phyloP scores from a whole-genome alignment of 371 early-diverging fungal species.

The Parasitella parasitica region DNA sequence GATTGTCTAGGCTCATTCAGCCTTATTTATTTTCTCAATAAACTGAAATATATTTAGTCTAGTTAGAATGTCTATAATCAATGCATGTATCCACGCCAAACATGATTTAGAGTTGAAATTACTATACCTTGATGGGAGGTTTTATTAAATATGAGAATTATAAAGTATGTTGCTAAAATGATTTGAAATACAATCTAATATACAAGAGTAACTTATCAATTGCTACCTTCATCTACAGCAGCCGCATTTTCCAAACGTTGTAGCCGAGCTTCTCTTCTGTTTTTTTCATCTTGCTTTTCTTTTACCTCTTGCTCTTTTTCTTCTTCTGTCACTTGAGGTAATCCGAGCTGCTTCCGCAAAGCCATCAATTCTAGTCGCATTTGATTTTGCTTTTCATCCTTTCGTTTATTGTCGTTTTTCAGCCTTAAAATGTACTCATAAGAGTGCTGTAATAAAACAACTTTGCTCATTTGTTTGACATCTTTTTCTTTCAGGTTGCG shows the following conservation, averaged over 20 bases:
- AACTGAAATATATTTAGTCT: too few relatives aligned
- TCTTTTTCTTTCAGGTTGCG: constrained; percentile 38
- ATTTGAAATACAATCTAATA: too few relatives aligned
- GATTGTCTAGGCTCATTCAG: too few relatives aligned
- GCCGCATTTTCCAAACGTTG: constrained; percentile 7
- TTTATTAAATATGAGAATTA: too few relatives aligned
- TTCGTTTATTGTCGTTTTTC: constrained; percentile 43
- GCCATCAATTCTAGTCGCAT: constrained; percentile 39
- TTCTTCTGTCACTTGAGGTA: constrained; percentile 32
- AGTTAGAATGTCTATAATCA: too few relatives aligned
- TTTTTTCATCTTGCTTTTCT: constrained; percentile 26
- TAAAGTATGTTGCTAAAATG: too few relatives aligned
- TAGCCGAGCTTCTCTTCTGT: constrained; percentile 20
- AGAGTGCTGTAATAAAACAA: constrained; percentile 48
- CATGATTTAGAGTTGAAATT: too few relatives aligned
- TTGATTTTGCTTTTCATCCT: constrained; percentile 36
- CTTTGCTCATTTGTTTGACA: constrained; percentile 57
- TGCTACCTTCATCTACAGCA: constrained; percentile 4
- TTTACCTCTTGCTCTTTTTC: constrained; percentile 26
- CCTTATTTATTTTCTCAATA: too few relatives aligned
- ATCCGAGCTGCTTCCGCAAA: constrained; percentile 33
- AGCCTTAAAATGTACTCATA: constrained; percentile 62
- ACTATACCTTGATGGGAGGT: too few relatives aligned
- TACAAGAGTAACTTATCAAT: neutral
- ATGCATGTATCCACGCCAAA: too few relatives aligned